Percentiles rank a stretch among this genome's conserved stretches.
These are phyloP conservation scores for Starmerella bombicola DNA, from an alignment of 805 yeast genomes.

Conservation along the genomic window DNA sequence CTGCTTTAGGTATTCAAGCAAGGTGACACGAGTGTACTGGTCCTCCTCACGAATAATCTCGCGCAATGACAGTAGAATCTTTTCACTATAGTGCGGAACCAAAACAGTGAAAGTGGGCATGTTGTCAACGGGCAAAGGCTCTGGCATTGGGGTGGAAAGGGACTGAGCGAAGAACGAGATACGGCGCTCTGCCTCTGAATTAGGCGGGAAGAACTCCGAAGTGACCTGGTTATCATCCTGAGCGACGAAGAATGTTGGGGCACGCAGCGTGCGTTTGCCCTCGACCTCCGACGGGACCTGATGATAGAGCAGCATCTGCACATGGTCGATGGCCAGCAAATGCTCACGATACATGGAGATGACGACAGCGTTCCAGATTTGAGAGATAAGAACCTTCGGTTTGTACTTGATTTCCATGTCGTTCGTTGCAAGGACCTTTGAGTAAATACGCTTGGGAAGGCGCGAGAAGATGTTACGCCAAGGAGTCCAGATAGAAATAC, in stretches of 20 bases:
- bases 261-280: conserved; percentile 96
- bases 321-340: conserved; percentile 93
- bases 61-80: conserved; percentile 80
- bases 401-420: conserved; percentile 99
- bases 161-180: conserved; percentile 98
- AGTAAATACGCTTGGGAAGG: conserved; percentile 96
- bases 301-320: conserved; percentile 90
- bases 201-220: conserved; percentile 91
- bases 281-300: conserved; percentile 97
- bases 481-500: conserved; percentile 97
- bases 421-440: conserved; percentile 92
- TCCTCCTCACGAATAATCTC: conserved; percentile 97
- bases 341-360: conserved; percentile 99
- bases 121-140: conserved; percentile 97
- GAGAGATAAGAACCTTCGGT: conserved; percentile 95
- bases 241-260: conserved; percentile 96
- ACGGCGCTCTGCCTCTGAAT: conserved; percentile 99
- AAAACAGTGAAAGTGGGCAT: conserved; percentile 98
- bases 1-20: conserved; percentile 87
- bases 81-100: conserved; percentile 93
- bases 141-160: conserved; percentile 95
- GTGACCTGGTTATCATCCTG: conserved; percentile 92
- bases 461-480: conserved; percentile 99
- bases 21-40: conserved; percentile 86
- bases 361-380: conserved; percentile 98